These are phyloP conservation scores for Heliamphora exappendiculata DNA, from an alignment of 148 eudicot genomes.

Conservation along the genomic window DNA sequence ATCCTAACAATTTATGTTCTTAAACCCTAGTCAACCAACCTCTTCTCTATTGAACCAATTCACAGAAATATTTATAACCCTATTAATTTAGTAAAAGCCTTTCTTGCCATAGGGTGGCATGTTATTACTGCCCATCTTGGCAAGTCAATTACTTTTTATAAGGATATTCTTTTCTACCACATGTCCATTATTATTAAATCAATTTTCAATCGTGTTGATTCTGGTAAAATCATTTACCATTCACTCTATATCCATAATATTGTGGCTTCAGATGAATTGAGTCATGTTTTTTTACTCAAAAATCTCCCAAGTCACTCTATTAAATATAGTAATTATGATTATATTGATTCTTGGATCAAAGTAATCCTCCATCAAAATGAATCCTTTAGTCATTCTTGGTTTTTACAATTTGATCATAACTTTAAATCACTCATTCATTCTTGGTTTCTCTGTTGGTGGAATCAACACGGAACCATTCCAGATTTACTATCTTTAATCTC, in stretches of 20 bases:
- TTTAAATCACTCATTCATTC: not conserved
- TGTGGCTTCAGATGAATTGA: not conserved
- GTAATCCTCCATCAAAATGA: not conserved
- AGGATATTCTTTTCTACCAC: no score
- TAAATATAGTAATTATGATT: not conserved
- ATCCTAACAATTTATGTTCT: no score
- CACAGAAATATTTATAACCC: not conserved
- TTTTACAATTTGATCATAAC: not conserved
- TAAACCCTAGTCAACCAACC: not conserved
- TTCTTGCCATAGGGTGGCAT: not conserved
- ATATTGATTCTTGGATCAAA: not conserved
- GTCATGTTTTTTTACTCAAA: not conserved
- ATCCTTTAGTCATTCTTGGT: not conserved
- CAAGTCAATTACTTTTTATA: no score
- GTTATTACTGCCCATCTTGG: not conserved
- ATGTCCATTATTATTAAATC: not conserved
- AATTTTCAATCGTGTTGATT: no score
- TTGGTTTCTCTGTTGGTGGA: not conserved
- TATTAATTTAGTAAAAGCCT: no score
- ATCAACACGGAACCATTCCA: not conserved
- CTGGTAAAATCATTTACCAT: not conserved
- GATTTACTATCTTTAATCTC: not conserved
- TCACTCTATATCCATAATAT: not conserved
- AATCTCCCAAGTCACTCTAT: not conserved
- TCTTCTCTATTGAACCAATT: not conserved